phyloP scores from a whole-genome alignment of 139 green algal genomes.

The Chlorella vulgaris region DNA sequence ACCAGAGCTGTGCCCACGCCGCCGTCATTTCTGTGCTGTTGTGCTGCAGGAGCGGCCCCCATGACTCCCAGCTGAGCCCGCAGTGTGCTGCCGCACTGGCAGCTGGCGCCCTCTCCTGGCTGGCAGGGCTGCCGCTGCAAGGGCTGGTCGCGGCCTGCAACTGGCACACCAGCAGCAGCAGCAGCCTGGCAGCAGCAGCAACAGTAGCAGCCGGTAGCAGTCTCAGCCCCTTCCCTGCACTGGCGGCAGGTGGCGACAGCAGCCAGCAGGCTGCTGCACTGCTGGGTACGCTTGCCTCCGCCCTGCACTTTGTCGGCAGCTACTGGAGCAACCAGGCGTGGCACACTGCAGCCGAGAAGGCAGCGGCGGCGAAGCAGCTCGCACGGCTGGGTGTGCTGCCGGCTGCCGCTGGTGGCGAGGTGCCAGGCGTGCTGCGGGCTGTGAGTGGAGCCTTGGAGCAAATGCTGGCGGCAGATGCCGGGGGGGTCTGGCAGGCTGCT shows the following conservation, averaged over 20 bases:
- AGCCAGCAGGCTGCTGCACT: not conserved
- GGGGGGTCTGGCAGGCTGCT: not conserved
- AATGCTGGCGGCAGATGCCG: not conserved
- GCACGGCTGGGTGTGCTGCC: not conserved
- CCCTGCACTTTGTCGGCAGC: conserved; percentile 40
- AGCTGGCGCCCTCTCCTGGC: not conserved
- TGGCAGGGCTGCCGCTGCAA: conserved; percentile 11
- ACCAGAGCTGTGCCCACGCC: not conserved
- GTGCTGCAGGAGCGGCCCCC: not conserved
- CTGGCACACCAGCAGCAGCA: not conserved
- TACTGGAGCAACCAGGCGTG: conserved; percentile 49
- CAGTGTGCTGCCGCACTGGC: conserved; percentile 18
- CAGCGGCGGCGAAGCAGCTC: conserved; percentile 8
- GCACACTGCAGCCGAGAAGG: conserved; percentile 9
- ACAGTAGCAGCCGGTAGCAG: not conserved
- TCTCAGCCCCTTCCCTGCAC: not conserved
- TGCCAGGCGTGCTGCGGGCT: not conserved
- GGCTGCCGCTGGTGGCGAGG: not conserved
- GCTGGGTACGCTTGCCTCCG: conserved; percentile 38
- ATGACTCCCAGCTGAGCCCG: conserved; percentile 12
- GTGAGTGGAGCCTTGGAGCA: not conserved
- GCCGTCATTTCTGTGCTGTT: not conserved
- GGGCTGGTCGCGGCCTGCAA: conserved; percentile 6
- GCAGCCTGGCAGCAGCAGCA: not conserved
- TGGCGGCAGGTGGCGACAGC: not conserved